Base-by-base conservation (phyloP, 75 land plant species). In the Gnetum montanum region DNA sequence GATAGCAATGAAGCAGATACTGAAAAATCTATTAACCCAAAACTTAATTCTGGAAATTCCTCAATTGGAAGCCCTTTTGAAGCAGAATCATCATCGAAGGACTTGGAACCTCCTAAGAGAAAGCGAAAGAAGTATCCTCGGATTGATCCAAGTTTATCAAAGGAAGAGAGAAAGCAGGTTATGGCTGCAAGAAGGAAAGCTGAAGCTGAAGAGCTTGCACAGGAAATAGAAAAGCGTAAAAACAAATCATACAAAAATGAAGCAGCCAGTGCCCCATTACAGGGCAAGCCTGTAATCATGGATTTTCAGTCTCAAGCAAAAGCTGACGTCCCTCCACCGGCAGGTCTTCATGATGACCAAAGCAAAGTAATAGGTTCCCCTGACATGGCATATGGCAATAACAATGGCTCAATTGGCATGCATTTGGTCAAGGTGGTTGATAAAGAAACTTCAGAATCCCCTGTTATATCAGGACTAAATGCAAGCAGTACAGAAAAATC, bases 101-200 rank as follows among this genome's bases (percentile, higher is more conserved):
- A 52, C 43, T n/a, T 49, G 28, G 81, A 73, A 23, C 61, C 41
- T 16, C 15, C 49, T n/a, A 69, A 62, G 54, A 34, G 31, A 35
- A 61, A 35, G 7, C 59, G 54, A 0, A 78, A 48, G 49, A 71
- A 54, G 59, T 69, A 53, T 31, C 48, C 62, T 30, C 52, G 60
- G 29, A 61, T 69, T 58, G 77, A 74, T 48, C 72, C 38, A 31
- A 53, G 56, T 44, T 54, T 54, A 37, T 8, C 65, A 33, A 60
- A 49, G 13, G 90, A 86, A 61, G 91, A 72, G 63, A 58, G 71
- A 46, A 78, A 67, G 45, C 55, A 43, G n/a, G 34, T 65, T 20
- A 47, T 67, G 22, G 67, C 71, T 64, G 27, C 55, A 5, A 49
- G 66, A 71, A 72, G 57, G 13, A 67, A 67, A 31, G 11, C 44